phyloP scores from a whole-genome alignment of 768 basidiomycete species.

The Leccinum boreale region DNA sequence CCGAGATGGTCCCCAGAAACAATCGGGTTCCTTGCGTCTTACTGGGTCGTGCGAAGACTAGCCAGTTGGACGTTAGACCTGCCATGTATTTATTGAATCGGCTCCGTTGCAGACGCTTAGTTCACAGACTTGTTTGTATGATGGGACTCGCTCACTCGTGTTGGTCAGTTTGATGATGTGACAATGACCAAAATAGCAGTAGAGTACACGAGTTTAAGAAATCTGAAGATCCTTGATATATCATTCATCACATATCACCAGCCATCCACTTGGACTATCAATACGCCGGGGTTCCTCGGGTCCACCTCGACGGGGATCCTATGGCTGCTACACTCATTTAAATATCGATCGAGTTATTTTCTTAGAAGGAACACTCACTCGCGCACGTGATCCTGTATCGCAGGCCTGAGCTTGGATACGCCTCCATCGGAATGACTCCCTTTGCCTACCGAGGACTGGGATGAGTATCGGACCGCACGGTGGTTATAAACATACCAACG shows the following conservation, averaged over 20 bases:
- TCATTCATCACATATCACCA: neutral
- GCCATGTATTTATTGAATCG: conserved; percentile 9
- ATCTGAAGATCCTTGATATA: neutral
- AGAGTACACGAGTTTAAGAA: neutral
- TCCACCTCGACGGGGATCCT: conserved; percentile 71
- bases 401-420: conserved; percentile 83
- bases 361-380: conserved; percentile 44
- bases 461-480: neutral
- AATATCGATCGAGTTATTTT: neutral
- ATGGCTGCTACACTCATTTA: conserved; percentile 45
- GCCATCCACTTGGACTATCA: conserved; percentile 54
- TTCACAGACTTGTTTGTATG: neutral
- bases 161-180: neutral
- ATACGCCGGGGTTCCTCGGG: conserved; percentile 76
- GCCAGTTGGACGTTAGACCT: conserved; percentile 1
- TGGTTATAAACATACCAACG: conserved; percentile 57
- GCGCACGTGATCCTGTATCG: conserved; percentile 77
- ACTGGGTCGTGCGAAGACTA: conserved; percentile 59
- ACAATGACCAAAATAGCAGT: neutral
- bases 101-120: neutral
- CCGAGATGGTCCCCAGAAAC: conserved; percentile 58
- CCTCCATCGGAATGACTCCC: conserved; percentile 82
- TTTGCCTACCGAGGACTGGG: conserved; percentile 50
- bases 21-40: conserved; percentile 87
- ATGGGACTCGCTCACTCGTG: neutral